phyloP scores from a whole-genome alignment of 495 filamentous ascomycete genomes.

The Daldinia decipiens region DNA sequence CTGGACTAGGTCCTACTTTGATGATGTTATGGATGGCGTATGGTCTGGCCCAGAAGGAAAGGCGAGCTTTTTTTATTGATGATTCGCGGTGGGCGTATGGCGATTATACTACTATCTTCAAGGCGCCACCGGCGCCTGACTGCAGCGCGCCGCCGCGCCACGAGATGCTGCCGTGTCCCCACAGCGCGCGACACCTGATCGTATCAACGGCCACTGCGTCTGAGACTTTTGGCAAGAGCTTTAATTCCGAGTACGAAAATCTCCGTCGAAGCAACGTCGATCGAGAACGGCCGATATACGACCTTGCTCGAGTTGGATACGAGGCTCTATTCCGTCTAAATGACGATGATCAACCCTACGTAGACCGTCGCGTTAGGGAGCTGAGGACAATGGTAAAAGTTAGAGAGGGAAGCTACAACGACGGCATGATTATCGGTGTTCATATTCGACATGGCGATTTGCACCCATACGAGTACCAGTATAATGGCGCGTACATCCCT shows the following conservation, averaged over 20 bases:
- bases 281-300: slow-evolving; percentile 66
- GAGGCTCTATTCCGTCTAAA: slow-evolving; percentile 71
- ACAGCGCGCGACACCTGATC: slow-evolving; percentile 71
- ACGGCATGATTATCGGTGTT: slow-evolving; percentile 66
- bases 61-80: slow-evolving; percentile 77
- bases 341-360: slow-evolving; percentile 66
- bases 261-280: slow-evolving; percentile 56
- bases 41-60: slow-evolving; percentile 74
- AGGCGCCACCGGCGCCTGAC: slow-evolving; percentile 62
- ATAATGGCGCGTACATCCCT: slow-evolving; percentile 74
- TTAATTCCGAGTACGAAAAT: slow-evolving; percentile 63
- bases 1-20: slow-evolving; percentile 73
- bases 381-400: slow-evolving; percentile 58
- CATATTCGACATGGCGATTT: slow-evolving; percentile 80
- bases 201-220: slow-evolving; percentile 70
- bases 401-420: slow-evolving; percentile 49
- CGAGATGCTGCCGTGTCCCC: slow-evolving; percentile 76
- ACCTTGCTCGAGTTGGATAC: slow-evolving; percentile 69
- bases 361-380: slow-evolving; percentile 59
- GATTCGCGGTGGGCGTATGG: slow-evolving; percentile 82
- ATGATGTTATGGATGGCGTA: slow-evolving; percentile 81
- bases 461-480: slow-evolving; percentile 73
- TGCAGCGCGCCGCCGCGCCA: slow-evolving; percentile 70
- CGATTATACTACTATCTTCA: slow-evolving; percentile 71
- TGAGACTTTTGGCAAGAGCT: slow-evolving; percentile 66